These are phyloP conservation scores for Acanthamoeba culbertsoni DNA, from an alignment of 208 protist genomes.

Conservation along the genomic window DNA sequence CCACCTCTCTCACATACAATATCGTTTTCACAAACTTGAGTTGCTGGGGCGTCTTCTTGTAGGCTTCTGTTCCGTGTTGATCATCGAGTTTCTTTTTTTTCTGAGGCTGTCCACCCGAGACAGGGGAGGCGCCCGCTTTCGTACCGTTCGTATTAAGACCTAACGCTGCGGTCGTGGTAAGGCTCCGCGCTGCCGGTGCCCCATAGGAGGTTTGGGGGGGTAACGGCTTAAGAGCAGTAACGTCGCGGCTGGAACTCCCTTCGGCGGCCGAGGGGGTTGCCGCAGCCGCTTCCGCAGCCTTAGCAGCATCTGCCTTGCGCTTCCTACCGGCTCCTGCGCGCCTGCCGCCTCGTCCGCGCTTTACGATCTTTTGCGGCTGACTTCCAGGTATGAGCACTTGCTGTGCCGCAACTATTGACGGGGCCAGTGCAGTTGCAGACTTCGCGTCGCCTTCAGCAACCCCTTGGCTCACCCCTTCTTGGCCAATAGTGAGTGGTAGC, in stretches of 20 bases:
- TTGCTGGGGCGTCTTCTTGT: neutral
- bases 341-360: neutral
- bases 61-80: neutral
- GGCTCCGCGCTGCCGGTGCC: no score
- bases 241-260: no score
- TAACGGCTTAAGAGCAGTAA: no score
- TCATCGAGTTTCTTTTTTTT: neutral
- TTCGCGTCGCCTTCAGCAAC: neutral
- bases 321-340: neutral
- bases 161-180: no score
- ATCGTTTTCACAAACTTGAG: conserved; percentile 3
- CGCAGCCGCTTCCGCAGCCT: neutral
- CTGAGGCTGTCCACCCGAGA: no score
- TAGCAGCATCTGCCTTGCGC: neutral
- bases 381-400: neutral
- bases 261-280: neutral
- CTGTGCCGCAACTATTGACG: neutral
- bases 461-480: neutral
- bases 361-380: neutral
- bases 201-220: no score
- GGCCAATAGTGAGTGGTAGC: neutral
- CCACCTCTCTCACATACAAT: conserved; percentile 8
- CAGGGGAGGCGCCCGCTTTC: no score
- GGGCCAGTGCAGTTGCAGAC: neutral
- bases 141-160: no score